Percentiles rank a stretch among this genome's conserved stretches.
Evolutionary conservation across 805 yeast species (phyloP).

Genomic region (Kuraishia floccosa): DNA sequence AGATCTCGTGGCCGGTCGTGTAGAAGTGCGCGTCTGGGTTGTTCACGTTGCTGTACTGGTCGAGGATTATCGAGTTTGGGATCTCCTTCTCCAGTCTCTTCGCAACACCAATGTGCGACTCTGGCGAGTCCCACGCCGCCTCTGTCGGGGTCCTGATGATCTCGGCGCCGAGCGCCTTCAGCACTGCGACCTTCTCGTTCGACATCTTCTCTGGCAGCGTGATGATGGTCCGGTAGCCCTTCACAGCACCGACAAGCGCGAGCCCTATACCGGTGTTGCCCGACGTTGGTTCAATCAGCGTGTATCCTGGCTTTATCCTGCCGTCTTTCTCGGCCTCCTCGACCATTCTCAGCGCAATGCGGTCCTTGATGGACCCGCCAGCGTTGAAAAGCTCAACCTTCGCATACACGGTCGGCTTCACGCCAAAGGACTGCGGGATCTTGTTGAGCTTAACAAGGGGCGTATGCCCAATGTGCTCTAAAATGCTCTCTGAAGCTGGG

Average conservation of each 20-base stretch:
- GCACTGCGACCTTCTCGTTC: constrained; percentile 78
- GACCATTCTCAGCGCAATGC: constrained; percentile 81
- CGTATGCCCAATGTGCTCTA: constrained; percentile 78
- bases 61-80: constrained; percentile 75
- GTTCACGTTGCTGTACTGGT: constrained; percentile 69
- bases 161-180: constrained; percentile 85
- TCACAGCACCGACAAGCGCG: constrained; percentile 79
- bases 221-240: constrained; percentile 78
- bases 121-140: constrained; percentile 91
- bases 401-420: constrained; percentile 61
- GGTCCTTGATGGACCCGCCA: constrained; percentile 85
- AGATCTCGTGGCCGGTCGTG: constrained; percentile 80
- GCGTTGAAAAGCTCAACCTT: constrained; percentile 79
- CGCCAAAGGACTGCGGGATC: constrained; percentile 65
- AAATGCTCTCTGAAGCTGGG: constrained; percentile 36
- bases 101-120: constrained; percentile 85
- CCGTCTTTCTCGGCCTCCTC: constrained; percentile 76
- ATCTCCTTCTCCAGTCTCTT: constrained; percentile 69
- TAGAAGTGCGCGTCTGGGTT: constrained; percentile 79
- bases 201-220: constrained; percentile 90
- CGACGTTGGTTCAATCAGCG: constrained; percentile 81
- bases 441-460: constrained; percentile 68
- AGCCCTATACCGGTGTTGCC: constrained; percentile 90
- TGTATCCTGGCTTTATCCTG: constrained; percentile 72
- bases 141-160: constrained; percentile 86